Conservation (phyloP, 192 early-diverging fungal species). For the Coemansia asiatica region DNA sequence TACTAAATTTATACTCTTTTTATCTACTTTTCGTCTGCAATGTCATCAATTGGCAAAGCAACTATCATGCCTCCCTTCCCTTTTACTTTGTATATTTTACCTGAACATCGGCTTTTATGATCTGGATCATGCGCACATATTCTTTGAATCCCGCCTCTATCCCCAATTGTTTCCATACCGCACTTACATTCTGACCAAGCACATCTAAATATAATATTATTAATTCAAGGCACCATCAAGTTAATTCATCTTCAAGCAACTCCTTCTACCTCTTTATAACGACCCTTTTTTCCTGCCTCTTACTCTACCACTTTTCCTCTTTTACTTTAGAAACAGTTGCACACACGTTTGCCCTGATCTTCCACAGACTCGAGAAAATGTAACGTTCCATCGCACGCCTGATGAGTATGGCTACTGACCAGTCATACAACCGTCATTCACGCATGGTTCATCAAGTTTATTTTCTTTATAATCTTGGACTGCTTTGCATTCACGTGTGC, state of each 20-base stretch:
- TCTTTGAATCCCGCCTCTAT: neutral
- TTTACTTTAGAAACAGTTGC: neutral
- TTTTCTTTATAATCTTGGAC: slow-evolving; percentile 20
- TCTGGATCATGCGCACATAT: neutral
- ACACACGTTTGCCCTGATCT: slow-evolving; percentile 28
- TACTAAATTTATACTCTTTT: too few species aligned
- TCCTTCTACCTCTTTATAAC: neutral
- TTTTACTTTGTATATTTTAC: neutral
- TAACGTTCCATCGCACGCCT: slow-evolving; percentile 2
- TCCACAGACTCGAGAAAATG: slow-evolving; percentile 20
- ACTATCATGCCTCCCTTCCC: too few species aligned
- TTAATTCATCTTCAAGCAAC: too few species aligned
- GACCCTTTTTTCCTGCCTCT: neutral
- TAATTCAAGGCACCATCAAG: too few species aligned
- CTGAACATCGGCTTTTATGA: neutral
- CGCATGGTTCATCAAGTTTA: slow-evolving; percentile 4
- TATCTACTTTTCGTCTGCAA: too few species aligned
- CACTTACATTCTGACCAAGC: neutral
- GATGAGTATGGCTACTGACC: neutral
- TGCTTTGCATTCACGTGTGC: slow-evolving; percentile 39
- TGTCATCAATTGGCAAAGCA: too few species aligned
- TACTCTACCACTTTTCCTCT: slow-evolving; percentile 2
- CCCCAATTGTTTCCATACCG: neutral
- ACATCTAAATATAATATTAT: too few species aligned
- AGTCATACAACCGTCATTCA: slow-evolving; percentile 13